Conservation (phyloP, 1,139 yeast genomes). For the Yamadazyma diddensiae region DNA sequence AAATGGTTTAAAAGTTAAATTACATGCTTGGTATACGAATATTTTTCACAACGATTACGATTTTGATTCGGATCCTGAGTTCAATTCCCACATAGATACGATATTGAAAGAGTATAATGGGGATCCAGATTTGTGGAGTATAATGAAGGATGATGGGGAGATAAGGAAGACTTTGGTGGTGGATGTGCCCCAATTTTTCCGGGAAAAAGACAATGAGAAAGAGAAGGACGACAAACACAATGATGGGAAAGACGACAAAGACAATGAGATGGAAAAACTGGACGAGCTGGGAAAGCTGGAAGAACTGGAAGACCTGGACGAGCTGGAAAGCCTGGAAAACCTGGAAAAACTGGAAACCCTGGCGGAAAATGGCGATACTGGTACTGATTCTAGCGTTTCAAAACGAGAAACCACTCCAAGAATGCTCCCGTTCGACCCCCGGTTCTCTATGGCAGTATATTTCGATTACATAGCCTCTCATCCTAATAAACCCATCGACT, state of each 20-base stretch:
- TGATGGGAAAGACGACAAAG: no score
- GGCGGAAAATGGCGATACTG: no score
- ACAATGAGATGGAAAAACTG: no score
- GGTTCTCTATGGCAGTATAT: conserved; percentile 45
- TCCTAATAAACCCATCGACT: conserved; percentile 19
- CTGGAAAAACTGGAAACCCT: no score
- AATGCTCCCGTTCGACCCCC: conserved; percentile 47
- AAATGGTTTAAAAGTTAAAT: conserved; percentile 15
- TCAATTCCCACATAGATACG: conserved; percentile 13
- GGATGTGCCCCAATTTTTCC: conserved; percentile 19
- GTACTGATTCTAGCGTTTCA: no score
- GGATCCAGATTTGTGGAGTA: conserved; percentile 28
- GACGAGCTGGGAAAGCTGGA: no score
- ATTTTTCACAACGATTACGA: conserved; percentile 18
- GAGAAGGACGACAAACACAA: no score
- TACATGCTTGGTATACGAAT: conserved; percentile 19
- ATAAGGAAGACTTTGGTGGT: conserved; percentile 12
- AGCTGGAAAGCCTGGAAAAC: no score
- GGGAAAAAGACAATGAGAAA: no score
- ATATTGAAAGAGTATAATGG: conserved; percentile 16
- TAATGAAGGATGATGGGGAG: no score
- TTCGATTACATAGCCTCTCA: conserved; percentile 21
- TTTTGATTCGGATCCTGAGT: conserved; percentile 19
- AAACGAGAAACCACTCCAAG: conserved; percentile 21
- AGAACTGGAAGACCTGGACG: no score